Conservation (phyloP, 257 asterid genomes). For the Capsicum baccatum region DNA sequence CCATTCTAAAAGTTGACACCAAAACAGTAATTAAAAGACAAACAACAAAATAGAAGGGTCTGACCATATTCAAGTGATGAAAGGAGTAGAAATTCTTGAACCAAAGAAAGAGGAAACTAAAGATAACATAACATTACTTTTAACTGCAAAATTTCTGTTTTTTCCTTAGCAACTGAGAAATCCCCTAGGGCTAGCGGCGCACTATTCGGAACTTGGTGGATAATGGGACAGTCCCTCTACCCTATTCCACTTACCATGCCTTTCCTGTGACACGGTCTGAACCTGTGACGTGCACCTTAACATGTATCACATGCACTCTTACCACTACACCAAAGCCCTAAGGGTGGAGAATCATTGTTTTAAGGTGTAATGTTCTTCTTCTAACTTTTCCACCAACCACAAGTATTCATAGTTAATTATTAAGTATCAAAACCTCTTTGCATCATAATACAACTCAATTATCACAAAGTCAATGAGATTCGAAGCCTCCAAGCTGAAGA, state of each 20-base stretch:
- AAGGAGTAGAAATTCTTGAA: background rate
- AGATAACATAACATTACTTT: background rate
- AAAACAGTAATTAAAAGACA: background rate
- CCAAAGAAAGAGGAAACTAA: slow-evolving; percentile 10
- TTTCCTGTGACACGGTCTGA: background rate
- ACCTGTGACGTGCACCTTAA: background rate
- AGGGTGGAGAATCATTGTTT: background rate
- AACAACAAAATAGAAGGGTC: background rate
- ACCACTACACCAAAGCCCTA: background rate
- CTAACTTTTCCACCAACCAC: background rate
- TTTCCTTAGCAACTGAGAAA: no score
- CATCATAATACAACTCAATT: background rate
- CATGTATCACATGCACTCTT: background rate
- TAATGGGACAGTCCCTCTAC: background rate
- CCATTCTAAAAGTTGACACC: background rate
- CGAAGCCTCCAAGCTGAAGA: background rate
- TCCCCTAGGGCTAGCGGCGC: background rate
- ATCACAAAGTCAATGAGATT: background rate
- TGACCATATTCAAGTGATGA: background rate
- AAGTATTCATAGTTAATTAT: background rate
- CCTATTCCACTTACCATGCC: background rate
- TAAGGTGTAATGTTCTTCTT: background rate
- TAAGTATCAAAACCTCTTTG: background rate
- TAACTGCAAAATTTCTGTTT: no score
- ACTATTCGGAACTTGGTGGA: background rate